phyloP scores from a whole-genome alignment of 345 rosid species.

The Lepidium aucheri region DNA sequence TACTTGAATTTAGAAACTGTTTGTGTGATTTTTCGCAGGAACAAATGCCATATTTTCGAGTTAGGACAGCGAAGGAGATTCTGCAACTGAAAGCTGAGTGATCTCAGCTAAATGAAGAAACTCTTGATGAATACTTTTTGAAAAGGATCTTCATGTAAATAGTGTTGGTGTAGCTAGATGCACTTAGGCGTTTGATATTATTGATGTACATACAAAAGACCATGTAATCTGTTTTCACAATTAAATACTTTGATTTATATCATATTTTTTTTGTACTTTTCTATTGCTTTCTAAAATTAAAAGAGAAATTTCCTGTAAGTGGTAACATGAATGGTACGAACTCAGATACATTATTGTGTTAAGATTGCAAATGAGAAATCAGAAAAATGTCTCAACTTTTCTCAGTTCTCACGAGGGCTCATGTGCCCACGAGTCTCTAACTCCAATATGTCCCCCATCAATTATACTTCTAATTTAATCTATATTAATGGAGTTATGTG shows the following conservation, averaged over 20 bases:
- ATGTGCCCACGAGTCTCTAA: slow-evolving; percentile 11
- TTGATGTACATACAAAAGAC: not conserved
- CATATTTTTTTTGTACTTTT: not conserved
- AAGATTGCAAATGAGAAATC: slow-evolving; percentile 8
- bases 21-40: slow-evolving; percentile 36
- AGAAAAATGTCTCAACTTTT: not conserved
- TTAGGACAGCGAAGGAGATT: slow-evolving; percentile 85
- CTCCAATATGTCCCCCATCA: slow-evolving; percentile 11
- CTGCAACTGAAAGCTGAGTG: slow-evolving; percentile 82
- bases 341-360: not conserved
- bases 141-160: slow-evolving; percentile 5
- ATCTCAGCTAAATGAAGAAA: slow-evolving; percentile 8
- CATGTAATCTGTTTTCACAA: not conserved
- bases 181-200: not conserved
- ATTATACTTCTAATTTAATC: not conserved
- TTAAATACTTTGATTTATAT: not conserved
- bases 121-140: not conserved
- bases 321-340: slow-evolving; percentile 4
- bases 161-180: slow-evolving; percentile 1
- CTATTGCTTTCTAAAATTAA: not conserved
- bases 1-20: not conserved
- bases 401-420: slow-evolving; percentile 15
- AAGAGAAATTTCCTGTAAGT: not conserved
- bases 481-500: too few species aligned
- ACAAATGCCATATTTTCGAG: slow-evolving; percentile 84